Evolutionary conservation across 768 basidiomycete species (phyloP), one percentile per base, ranked within the genome.

Genomic region (Agrocybe praecox): DNA sequence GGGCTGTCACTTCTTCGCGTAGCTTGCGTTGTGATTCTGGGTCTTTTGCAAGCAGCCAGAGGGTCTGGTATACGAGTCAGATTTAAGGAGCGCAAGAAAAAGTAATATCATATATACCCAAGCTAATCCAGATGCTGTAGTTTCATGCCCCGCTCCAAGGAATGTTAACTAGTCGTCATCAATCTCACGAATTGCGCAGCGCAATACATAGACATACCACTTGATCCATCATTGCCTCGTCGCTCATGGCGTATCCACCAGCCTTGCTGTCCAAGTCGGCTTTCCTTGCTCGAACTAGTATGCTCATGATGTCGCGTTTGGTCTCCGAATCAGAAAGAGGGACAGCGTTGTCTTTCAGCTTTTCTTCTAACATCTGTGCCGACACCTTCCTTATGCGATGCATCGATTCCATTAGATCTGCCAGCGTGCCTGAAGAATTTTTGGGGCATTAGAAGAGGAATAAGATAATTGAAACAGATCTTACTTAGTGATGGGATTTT

Each of bases 131-230:
- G 77, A 75, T 0, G 81, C 79, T 11, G 78, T 80, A 5, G 79
- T 80, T 65, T 75, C 75, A 54, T 75, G 75, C 11, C 76, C 80
- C 15, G 80, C 80, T 1, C 75, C 78, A 12, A 82, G 65, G 68
- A 82, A 80, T 3, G 80, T 82, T 9, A 82, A 61, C 78, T 79
- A n/a, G n/a, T n/a, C n/a, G n/a, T n/a, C n/a, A n/a, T n/a, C n/a
- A n/a, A n/a, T n/a, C n/a, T n/a, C n/a, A n/a, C n/a, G n/a, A n/a
- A n/a, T n/a, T n/a, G n/a, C n/a, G n/a, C n/a, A n/a, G n/a, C n/a
- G n/a, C n/a, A n/a, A n/a, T n/a, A n/a, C 17, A 47, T 22, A 15
- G 17, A 69, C 75, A 15, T 21, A 80, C 80, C 42, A 82, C 78
- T 71, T 83, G 81, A 49, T 81, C 80, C 68, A 82, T 77, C 76